A percentile compares a stretch with the other conserved stretches of the same genome.
These are phyloP conservation scores for Scolecobasidium constrictum DNA, from an alignment of 2,329 filamentous ascomycete species.

Conservation along the genomic window DNA sequence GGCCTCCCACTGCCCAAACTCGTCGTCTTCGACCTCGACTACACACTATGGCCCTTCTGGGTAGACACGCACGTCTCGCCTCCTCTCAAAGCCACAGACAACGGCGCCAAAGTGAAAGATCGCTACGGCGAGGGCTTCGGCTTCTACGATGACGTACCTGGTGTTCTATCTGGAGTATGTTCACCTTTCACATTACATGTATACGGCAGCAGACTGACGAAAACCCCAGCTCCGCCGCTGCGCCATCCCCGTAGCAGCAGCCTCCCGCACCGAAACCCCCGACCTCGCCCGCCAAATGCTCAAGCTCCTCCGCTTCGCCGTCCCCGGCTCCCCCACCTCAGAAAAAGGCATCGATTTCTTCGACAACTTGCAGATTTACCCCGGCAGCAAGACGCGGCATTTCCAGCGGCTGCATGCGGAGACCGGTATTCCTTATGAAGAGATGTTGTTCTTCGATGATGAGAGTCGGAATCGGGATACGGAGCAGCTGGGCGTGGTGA, in stretches of 20 bases:
- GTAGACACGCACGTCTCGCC: slow-evolving; percentile 82
- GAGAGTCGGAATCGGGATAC: slow-evolving; percentile 81
- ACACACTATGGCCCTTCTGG: slow-evolving; percentile 99
- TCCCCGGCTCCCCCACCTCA: slow-evolving; percentile 13
- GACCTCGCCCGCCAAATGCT: slow-evolving; percentile 74
- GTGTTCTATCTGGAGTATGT: slow-evolving; percentile 27
- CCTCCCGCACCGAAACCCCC: slow-evolving; percentile 70
- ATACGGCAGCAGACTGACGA: slow-evolving; percentile 2
- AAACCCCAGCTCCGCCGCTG: no score
- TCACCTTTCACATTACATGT: neutral
- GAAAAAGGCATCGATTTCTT: slow-evolving; percentile 41
- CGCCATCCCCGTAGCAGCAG: slow-evolving; percentile 54
- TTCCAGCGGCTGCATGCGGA: slow-evolving; percentile 63
- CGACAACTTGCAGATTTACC: slow-evolving; percentile 52
- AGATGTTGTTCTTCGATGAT: slow-evolving; percentile 96
- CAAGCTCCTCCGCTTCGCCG: slow-evolving; percentile 51
- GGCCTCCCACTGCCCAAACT: slow-evolving; percentile 66
- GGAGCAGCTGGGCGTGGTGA: slow-evolving; percentile 66
- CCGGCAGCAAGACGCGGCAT: slow-evolving; percentile 74
- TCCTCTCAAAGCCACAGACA: slow-evolving; percentile 48
- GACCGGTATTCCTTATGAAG: slow-evolving; percentile 60
- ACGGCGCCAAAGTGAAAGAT: slow-evolving; percentile 40
- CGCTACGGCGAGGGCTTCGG: slow-evolving; percentile 33
- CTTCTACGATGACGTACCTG: slow-evolving; percentile 36
- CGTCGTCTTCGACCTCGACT: slow-evolving; percentile 91